Percentiles rank a stretch among this genome's conserved stretches.
Conservation (phyloP, 2,329 filamentous ascomycete species). For the Coniochaeta pulveracea region DNA sequence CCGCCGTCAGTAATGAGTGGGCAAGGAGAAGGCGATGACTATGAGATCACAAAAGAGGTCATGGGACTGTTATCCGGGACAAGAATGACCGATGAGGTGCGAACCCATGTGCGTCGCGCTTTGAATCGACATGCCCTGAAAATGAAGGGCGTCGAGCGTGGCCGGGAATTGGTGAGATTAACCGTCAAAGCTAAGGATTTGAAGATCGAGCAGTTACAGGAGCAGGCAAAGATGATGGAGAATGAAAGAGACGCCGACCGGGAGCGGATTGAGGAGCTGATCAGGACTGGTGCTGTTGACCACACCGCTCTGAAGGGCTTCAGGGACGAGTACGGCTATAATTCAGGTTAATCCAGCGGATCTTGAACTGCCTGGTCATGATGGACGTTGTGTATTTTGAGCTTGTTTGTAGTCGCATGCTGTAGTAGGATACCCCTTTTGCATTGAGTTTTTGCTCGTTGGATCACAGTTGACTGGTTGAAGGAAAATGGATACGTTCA, state of each 20-base stretch:
- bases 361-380: too few relatives aligned
- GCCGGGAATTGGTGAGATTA: constrained; percentile 24
- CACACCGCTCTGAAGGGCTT: too few relatives aligned
- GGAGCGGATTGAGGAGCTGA: constrained; percentile 8
- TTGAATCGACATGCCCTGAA: constrained; percentile 9
- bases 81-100: constrained; percentile 23
- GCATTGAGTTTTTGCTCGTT: too few relatives aligned
- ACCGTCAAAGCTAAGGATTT: constrained; percentile 51
- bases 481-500: too few relatives aligned
- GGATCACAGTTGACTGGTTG: too few relatives aligned
- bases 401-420: too few relatives aligned
- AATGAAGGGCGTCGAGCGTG: constrained; percentile 8
- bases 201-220: constrained; percentile 9
- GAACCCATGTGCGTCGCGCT: constrained; percentile 20
- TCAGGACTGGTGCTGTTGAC: too few relatives aligned
- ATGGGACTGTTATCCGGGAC: constrained; percentile 34
- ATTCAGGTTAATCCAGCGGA: too few relatives aligned
- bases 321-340: too few relatives aligned
- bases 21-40: constrained; percentile 14
- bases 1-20: neutral
- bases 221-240: constrained; percentile 9
- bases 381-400: too few relatives aligned
- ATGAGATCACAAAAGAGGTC: constrained; percentile 31
- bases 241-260: constrained; percentile 6
- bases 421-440: too few relatives aligned